Evolutionary conservation across 306 rosid genomes (phyloP).

Genomic region (Vicia villosa): DNA sequence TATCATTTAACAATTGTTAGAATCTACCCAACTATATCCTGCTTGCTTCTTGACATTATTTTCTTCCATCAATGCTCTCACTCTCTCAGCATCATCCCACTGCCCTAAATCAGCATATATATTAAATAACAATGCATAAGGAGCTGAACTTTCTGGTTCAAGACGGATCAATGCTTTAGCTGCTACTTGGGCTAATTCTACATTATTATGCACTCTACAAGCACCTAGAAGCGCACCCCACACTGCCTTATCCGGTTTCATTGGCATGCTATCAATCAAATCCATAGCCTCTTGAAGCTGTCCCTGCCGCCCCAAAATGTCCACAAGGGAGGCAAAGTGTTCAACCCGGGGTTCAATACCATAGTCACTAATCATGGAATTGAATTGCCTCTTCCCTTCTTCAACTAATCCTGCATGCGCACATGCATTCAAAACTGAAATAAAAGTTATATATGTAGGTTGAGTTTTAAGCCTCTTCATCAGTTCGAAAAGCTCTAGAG

Average conservation of each 20-base stretch:
- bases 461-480: slow-evolving; percentile 47
- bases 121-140: slow-evolving; percentile 52
- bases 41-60: slow-evolving; percentile 48
- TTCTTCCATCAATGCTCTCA: slow-evolving; percentile 47
- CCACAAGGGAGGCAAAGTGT: slow-evolving; percentile 59
- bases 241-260: slow-evolving; percentile 53
- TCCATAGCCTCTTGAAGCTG: slow-evolving; percentile 50
- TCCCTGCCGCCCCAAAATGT: slow-evolving; percentile 55
- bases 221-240: slow-evolving; percentile 58
- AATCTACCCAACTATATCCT: slow-evolving; percentile 55
- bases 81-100: slow-evolving; percentile 55
- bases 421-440: slow-evolving; percentile 52
- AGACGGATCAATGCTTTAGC: slow-evolving; percentile 52
- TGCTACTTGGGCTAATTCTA: slow-evolving; percentile 46
- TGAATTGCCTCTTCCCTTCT: slow-evolving; percentile 54
- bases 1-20: slow-evolving; percentile 31
- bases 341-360: slow-evolving; percentile 49
- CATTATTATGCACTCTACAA: slow-evolving; percentile 53
- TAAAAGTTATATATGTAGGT: slow-evolving; percentile 56
- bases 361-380: slow-evolving; percentile 49
- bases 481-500: slow-evolving; percentile 48
- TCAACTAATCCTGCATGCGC: slow-evolving; percentile 55
- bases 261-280: slow-evolving; percentile 48
- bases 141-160: slow-evolving; percentile 59
- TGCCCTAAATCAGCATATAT: slow-evolving; percentile 54